Evolutionary conservation across 768 basidiomycete genomes (phyloP), one percentile per base, ranked within the genome.

Genomic region (Tulasnella sp.): DNA sequence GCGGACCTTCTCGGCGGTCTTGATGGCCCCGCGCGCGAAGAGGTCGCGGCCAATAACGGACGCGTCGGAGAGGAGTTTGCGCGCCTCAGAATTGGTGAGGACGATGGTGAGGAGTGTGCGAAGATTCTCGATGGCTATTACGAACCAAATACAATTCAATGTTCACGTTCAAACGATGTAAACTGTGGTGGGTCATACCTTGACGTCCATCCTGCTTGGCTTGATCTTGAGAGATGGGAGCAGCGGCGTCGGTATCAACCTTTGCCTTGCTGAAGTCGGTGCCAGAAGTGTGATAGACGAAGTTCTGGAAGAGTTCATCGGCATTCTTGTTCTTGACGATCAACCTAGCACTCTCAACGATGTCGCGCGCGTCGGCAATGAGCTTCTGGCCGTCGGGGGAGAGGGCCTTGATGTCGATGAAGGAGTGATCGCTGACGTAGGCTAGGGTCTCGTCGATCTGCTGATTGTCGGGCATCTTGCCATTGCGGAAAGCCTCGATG

Each of bases 231-330:
- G 79, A 77, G n/a, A 80, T 75, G n/a, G 80, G 78, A 58, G 72
- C 64, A 29, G 70, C 67, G 58, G 70, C 74, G 60, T 64, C 69
- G 23, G 75, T 70, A 56, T 74, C 76, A 44, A 70, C 72, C 71
- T 77, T 78, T 38, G 69, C 67, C 61, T 73, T 69, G 56, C 69
- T 74, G 43, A 76, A 66, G 54, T 78, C 69, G 19, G 84, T 73
- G 38, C 79, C 78, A 32, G 79, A 74, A 1, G 88, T 89, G 62
- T 84, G 80, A 86, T 86, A 93, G 42, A 94, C 71, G 65, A 95
- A 94, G 66, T 88, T 85, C 72, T 97, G 95, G 70, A 96, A 77
- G 42, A 97, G 78, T 73, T 97, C 92, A 65, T 95, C 93, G 23
- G 76, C 73, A 65, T 96, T 96, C 80, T 95, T 96, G 66, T 86